Evolutionary conservation across 2,329 filamentous ascomycete genomes (phyloP).

Genomic region (Corinectria fuckeliana): DNA sequence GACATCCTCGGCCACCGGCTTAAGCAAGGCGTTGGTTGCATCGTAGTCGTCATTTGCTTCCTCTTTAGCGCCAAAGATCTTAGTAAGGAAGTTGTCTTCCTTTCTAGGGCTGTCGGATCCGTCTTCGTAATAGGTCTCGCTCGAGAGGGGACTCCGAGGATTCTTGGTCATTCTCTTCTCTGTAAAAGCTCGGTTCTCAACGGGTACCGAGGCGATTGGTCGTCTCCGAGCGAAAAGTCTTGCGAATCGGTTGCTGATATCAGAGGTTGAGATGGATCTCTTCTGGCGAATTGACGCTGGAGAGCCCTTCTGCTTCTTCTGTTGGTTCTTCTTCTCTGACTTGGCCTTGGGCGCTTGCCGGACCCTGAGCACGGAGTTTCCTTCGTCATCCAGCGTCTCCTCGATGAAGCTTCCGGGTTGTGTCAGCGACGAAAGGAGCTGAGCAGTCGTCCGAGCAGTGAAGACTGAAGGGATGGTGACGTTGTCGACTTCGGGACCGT

Average conservation of each 20-base stretch:
- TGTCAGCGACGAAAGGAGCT: constrained; percentile 86
- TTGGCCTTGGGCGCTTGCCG: constrained; percentile 53
- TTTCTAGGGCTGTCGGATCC: constrained; percentile 7
- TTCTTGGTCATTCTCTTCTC: constrained; percentile 19
- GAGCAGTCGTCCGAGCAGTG: constrained; percentile 92
- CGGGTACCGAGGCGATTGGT: neutral
- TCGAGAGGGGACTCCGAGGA: constrained; percentile 24
- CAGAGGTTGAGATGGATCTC: constrained; percentile 17
- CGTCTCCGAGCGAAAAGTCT: constrained; percentile 10
- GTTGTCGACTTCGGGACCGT: constrained; percentile 87
- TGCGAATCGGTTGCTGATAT: constrained; percentile 10
- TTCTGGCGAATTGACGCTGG: constrained; percentile 23
- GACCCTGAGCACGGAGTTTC: constrained; percentile 61
- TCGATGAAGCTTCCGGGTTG: constrained; percentile 71
- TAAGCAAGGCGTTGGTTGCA: constrained; percentile 32
- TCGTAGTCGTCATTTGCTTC: constrained; percentile 34
- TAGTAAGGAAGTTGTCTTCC: constrained; percentile 26
- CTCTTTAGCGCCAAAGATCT: constrained; percentile 35
- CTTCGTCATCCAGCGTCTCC: constrained; percentile 65
- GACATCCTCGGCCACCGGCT: constrained; percentile 29
- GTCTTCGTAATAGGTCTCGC: constrained; percentile 10
- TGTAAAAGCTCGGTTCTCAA: too few species aligned
- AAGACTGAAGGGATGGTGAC: constrained; percentile 94
- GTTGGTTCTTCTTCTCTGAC: constrained; percentile 16
- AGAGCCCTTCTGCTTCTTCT: constrained; percentile 9